Evolutionary conservation across 805 yeast species (phyloP), one percentile per base, ranked within the genome.

Genomic region (Vanderwaltozyma polyspora): DNA sequence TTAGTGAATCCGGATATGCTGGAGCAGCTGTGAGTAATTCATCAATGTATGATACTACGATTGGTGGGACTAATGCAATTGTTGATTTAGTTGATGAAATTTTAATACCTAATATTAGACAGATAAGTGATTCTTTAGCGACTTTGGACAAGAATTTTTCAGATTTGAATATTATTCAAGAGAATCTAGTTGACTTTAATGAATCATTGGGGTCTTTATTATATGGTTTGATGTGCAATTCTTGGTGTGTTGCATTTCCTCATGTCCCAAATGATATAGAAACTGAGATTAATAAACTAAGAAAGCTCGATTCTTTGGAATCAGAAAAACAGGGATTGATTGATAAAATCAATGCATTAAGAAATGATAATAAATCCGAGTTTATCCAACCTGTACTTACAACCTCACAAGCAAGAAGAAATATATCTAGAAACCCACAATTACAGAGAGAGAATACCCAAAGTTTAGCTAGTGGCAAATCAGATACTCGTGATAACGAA

Each of bases 201-300:
- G 95, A 85, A 55, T 72, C 84, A 2, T 73, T 86, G 46, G 76
- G 83, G 1, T 65, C 87, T 26, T 76, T 85, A 35, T 52, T 85
- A 34, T 83, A 81, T 48, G 94, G 95, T 2, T 58, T 85, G 32
- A 74, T 79, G 51, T 75, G 84, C 56, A 84, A 86, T 48, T 87
- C 93, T 41, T 85, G 91, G 79, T 82, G 94, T 57, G 80, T 80
- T 19, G 86, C 81, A 48, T 82, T 82, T 46, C 59, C 63, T 15
- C 45, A 47, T 19, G 40, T 51, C 17, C 49, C 59, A 10, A 45
- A 39, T 25, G 51, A 52, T 35, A 41, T 50, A 2, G 45, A 42
- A n/a, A 46, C 42, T 12, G 57, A 56, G 30, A 24, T 52, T 26
- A 37, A 38, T n/a, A 32, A 40, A 9, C 33, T 48, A 16, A 45